A percentile compares a stretch with the other conserved stretches of the same genome.
Evolutionary conservation across 2,329 filamentous ascomycete species (phyloP).

Genomic region (Coccinonectria pachysandricola): DNA sequence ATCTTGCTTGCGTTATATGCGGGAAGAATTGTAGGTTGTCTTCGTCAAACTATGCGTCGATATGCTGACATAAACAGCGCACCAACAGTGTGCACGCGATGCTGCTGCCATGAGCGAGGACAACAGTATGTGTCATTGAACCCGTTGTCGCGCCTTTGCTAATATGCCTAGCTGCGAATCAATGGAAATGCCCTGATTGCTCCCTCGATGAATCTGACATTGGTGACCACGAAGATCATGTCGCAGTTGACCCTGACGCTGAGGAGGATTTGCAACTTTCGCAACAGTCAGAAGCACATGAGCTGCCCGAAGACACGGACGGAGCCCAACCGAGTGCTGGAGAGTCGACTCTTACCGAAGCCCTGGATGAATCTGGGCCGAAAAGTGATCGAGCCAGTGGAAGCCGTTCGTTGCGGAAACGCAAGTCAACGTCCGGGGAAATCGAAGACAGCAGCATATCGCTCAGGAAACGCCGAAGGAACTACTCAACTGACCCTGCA

Average conservation of each 20-base stretch:
- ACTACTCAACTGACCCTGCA: conserved; percentile 33
- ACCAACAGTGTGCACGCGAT: conserved; percentile 79
- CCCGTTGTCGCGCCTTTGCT: too few relatives aligned
- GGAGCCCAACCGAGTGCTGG: conserved; percentile 4
- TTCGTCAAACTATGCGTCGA: too few relatives aligned
- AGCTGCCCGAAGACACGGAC: conserved; percentile 5
- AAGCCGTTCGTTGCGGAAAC: conserved; percentile 68
- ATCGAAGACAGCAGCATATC: conserved; percentile 43
- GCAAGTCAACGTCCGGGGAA: conserved; percentile 67
- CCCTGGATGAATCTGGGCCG: conserved; percentile 3
- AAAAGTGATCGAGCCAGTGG: conserved; percentile 35
- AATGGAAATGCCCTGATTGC: conserved; percentile 45
- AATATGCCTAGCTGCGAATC: conserved; percentile 26
- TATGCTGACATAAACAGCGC: too few relatives aligned
- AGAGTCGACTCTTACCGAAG: conserved; percentile 8
- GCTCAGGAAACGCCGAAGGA: conserved; percentile 43
- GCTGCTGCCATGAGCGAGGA: conserved; percentile 32
- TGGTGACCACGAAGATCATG: conserved; percentile 22
- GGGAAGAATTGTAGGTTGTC: conserved; percentile 73
- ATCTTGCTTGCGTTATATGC: conserved; percentile 66
- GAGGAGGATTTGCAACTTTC: conserved; percentile 12
- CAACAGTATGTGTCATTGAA: conserved; percentile 21
- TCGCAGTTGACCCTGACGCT: conserved; percentile 12
- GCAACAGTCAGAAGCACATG: conserved; percentile 19
- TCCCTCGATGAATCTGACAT: conserved; percentile 22